These are phyloP conservation scores for Penicillium odoratum DNA, from an alignment of 495 filamentous ascomycete genomes.

Conservation along the genomic window DNA sequence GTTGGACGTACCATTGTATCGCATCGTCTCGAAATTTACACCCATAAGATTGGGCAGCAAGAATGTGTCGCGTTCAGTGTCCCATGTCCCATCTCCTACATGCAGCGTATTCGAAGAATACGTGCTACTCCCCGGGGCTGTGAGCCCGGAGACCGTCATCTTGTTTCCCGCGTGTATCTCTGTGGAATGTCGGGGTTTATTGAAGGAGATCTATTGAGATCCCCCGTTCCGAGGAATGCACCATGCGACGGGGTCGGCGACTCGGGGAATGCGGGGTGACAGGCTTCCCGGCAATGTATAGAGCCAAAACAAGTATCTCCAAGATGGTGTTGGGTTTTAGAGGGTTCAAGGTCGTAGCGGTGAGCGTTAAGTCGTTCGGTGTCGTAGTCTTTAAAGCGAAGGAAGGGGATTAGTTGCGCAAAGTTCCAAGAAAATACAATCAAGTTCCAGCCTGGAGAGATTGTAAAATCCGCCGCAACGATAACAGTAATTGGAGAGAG, in stretches of 20 bases:
- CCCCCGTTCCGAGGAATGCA: slow-evolving; percentile 49
- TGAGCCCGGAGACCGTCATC: slow-evolving; percentile 55
- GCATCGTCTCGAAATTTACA: slow-evolving; percentile 90
- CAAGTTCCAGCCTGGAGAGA: slow-evolving; percentile 2
- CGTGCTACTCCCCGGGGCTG: slow-evolving; percentile 76
- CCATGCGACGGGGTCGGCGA: slow-evolving; percentile 38
- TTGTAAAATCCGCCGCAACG: slow-evolving; percentile 12
- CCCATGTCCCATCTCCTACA: slow-evolving; percentile 94
- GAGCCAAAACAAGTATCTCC: background rate
- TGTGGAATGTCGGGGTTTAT: slow-evolving; percentile 37
- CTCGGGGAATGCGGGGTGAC: slow-evolving; percentile 16
- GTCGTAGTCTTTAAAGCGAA: slow-evolving; percentile 1
- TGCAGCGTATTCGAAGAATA: slow-evolving; percentile 81
- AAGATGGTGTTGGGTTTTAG: background rate
- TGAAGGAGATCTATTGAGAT: slow-evolving; percentile 50
- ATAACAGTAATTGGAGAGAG: background rate
- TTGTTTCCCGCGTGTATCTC: slow-evolving; percentile 17
- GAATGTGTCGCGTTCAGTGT: slow-evolving; percentile 78
- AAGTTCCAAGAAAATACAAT: background rate
- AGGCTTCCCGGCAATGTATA: slow-evolving; percentile 8
- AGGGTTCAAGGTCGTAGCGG: slow-evolving; percentile 5
- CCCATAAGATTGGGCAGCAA: slow-evolving; percentile 84
- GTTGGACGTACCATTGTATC: slow-evolving; percentile 76
- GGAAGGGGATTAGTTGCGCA: background rate
- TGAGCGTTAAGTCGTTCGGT: slow-evolving; percentile 6